phyloP scores from a whole-genome alignment of 495 filamentous ascomycete genomes.

The Lepidopterella palustris region DNA sequence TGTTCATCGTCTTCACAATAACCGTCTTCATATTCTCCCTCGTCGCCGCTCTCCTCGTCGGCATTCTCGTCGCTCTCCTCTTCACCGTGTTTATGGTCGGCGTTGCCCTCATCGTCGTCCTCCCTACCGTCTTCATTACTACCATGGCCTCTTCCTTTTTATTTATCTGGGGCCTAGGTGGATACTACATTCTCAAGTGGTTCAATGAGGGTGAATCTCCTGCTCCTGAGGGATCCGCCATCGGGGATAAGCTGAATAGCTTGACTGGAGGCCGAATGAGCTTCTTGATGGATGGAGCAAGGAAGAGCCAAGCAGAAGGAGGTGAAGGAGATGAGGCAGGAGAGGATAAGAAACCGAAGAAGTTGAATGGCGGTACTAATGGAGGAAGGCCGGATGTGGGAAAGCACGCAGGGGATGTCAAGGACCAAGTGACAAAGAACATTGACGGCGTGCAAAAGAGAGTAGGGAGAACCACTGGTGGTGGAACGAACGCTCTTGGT shows the following conservation, averaged over 20 bases:
- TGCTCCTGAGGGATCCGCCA: conserved; percentile 26
- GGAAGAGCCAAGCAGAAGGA: conserved; percentile 7
- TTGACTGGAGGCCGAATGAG: conserved; percentile 35
- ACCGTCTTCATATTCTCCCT: conserved; percentile 50
- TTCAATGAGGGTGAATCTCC: conserved; percentile 31
- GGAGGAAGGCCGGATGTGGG: neutral
- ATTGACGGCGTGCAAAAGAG: neutral
- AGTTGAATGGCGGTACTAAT: neutral
- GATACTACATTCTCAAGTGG: conserved; percentile 51
- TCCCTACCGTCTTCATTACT: conserved; percentile 57
- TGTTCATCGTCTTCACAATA: conserved; percentile 55
- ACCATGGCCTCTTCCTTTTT: conserved; percentile 48
- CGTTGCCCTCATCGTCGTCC: conserved; percentile 55
- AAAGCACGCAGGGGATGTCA: neutral
- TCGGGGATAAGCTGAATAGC: conserved; percentile 37
- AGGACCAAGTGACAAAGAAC: neutral
- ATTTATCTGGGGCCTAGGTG: conserved; percentile 57
- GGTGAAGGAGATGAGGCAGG: neutral
- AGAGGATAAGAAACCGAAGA: neutral
- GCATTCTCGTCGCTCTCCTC: conserved; percentile 42
- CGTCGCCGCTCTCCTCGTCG: conserved; percentile 46
- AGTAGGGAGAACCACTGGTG: neutral
- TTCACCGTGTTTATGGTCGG: conserved; percentile 58
- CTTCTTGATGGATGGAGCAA: conserved; percentile 30
- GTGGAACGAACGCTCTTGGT: neutral